Evolutionary conservation across 257 asterid genomes (phyloP).

Genomic region (Fraxinus americana): DNA sequence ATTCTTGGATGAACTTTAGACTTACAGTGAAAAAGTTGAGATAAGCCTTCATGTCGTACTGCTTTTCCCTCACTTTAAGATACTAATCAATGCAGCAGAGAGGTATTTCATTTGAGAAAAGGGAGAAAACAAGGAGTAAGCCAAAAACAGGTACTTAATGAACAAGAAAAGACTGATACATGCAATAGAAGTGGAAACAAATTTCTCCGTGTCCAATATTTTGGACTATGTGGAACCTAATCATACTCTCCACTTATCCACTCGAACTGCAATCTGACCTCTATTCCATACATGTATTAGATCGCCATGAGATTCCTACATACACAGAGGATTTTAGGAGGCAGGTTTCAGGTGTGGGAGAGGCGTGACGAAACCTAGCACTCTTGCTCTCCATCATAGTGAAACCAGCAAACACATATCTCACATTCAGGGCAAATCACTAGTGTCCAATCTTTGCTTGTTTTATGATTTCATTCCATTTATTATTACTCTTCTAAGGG

Average conservation of each 20-base stretch:
- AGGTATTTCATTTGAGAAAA: background rate
- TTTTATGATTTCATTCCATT: background rate
- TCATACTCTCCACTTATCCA: background rate
- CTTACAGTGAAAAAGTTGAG: constrained; percentile 83
- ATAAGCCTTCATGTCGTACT: constrained; percentile 81
- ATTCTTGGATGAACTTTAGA: background rate
- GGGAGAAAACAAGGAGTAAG: background rate
- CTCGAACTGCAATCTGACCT: background rate
- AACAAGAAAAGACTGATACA: background rate
- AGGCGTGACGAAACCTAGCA: background rate
- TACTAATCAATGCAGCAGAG: constrained; percentile 38
- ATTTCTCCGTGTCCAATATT: background rate
- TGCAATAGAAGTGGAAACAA: background rate
- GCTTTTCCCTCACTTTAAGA: constrained; percentile 98
- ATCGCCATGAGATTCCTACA: background rate
- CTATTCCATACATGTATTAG: background rate
- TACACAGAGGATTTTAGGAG: background rate
- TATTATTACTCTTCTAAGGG: background rate
- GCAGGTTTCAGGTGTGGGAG: background rate
- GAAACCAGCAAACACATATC: background rate
- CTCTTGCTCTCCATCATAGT: background rate
- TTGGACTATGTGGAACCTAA: background rate
- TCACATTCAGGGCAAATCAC: background rate
- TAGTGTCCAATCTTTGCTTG: background rate
- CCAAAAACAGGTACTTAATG: background rate